Conservation (phyloP, 345 rosid species). For the Aegle marmelos region DNA sequence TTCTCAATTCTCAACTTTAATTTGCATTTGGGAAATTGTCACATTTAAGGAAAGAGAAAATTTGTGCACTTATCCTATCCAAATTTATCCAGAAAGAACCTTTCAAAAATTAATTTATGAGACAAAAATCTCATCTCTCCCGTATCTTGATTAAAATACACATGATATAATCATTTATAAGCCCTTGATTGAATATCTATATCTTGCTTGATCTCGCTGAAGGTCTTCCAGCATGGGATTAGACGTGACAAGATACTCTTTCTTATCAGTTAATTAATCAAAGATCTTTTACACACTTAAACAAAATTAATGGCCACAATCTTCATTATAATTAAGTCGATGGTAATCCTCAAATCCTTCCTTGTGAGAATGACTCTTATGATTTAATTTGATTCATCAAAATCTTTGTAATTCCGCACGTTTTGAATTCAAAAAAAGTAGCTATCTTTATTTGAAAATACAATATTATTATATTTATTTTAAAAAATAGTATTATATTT, state of each 20-base stretch:
- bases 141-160: neutral
- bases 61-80: constrained; percentile 20
- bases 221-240: neutral
- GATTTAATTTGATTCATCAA: no score
- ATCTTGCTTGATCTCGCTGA: neutral
- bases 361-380: no score
- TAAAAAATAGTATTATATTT: no score
- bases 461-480: no score
- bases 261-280: neutral
- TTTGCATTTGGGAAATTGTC: neutral
- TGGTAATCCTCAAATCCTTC: neutral
- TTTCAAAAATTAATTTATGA: neutral
- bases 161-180: neutral
- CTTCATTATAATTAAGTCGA: neutral
- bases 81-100: constrained; percentile 27
- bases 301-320: neutral
- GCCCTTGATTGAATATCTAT: no score
- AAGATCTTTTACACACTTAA: neutral
- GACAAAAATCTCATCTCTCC: neutral
- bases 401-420: no score
- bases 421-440: no score
- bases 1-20: neutral
- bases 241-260: constrained; percentile 2
- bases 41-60: neutral
- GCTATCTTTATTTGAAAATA: no score